A percentile compares a stretch with the other conserved stretches of the same genome.
phyloP scores from a whole-genome alignment of 2,329 filamentous ascomycete genomes.

The Alternaria solani region DNA sequence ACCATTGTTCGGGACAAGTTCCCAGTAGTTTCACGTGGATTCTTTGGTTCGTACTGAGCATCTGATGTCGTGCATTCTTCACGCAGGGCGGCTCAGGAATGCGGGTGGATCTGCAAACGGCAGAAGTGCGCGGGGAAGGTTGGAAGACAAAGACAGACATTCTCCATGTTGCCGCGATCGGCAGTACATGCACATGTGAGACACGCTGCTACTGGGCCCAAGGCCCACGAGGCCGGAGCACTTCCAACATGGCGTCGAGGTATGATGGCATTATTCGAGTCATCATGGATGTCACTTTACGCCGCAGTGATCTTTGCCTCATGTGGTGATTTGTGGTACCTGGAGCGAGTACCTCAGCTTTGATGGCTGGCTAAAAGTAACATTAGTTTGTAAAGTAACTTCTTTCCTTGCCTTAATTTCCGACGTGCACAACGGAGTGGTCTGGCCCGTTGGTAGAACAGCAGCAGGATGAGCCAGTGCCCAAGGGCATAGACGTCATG shows the following conservation, averaged over 20 bases:
- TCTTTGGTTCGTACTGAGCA: not conserved
- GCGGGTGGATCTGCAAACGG: not conserved
- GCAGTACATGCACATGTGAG: constrained; percentile 1
- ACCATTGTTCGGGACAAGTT: not conserved
- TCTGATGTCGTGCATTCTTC: constrained; percentile 5
- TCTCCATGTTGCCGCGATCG: constrained; percentile 3
- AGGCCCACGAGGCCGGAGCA: constrained; percentile 1
- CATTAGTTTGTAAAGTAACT: not conserved
- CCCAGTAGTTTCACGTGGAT: not conserved
- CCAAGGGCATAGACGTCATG: constrained; percentile 2
- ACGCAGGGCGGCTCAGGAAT: constrained; percentile 2
- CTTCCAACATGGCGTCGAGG: constrained; percentile 2
- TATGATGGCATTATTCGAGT: constrained; percentile 6
- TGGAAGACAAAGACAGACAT: not conserved
- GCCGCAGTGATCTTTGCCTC: not conserved
- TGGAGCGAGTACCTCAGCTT: not conserved
- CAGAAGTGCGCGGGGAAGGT: constrained; percentile 1
- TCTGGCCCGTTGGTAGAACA: not conserved
- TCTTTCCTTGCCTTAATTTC: not conserved
- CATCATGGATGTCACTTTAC: not conserved
- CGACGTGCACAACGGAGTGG: not conserved
- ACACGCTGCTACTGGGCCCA: constrained; percentile 9
- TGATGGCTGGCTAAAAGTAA: not conserved
- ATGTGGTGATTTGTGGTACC: not conserved
- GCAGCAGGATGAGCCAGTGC: not conserved